These are phyloP conservation scores for Phytopythium sindhum DNA, from an alignment of 352 stramenopile species.

Conservation along the genomic window DNA sequence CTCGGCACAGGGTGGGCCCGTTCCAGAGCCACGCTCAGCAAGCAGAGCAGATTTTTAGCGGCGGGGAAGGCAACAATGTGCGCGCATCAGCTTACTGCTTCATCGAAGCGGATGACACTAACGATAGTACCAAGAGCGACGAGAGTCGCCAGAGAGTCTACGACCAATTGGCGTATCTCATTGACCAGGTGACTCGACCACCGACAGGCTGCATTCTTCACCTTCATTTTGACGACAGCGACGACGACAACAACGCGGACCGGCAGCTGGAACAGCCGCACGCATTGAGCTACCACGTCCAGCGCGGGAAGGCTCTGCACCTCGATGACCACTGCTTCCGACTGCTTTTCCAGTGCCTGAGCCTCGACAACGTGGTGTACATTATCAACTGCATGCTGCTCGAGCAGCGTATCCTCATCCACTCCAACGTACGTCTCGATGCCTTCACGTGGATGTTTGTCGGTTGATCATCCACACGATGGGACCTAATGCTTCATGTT, in stretches of 20 bases:
- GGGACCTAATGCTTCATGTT: not conserved
- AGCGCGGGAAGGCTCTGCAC: slow-evolving; percentile 53
- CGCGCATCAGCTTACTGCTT: slow-evolving; percentile 8
- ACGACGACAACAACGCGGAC: not conserved
- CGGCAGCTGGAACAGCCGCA: not conserved
- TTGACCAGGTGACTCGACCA: not conserved
- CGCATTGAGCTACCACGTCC: slow-evolving; percentile 46
- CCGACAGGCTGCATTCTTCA: not conserved
- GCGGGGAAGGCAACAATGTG: slow-evolving; percentile 1
- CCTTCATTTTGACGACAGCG: not conserved
- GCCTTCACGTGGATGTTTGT: no score
- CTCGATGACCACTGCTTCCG: slow-evolving; percentile 80
- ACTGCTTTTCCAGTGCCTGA: slow-evolving; percentile 79
- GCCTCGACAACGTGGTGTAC: slow-evolving; percentile 75
- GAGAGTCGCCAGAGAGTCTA: not conserved
- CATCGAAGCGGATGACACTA: not conserved
- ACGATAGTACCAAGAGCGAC: not conserved
- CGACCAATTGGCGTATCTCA: slow-evolving; percentile 1
- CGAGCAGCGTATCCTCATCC: slow-evolving; percentile 80
- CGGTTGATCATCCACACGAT: not conserved
- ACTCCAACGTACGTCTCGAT: slow-evolving; percentile 56
- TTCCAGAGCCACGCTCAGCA: slow-evolving; percentile 1
- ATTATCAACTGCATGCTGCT: slow-evolving; percentile 80
- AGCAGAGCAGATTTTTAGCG: slow-evolving; percentile 5
- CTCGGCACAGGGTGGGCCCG: slow-evolving; percentile 16